phyloP scores from a whole-genome alignment of 176 grass and related monocot genomes.

The Stipa capillata region DNA sequence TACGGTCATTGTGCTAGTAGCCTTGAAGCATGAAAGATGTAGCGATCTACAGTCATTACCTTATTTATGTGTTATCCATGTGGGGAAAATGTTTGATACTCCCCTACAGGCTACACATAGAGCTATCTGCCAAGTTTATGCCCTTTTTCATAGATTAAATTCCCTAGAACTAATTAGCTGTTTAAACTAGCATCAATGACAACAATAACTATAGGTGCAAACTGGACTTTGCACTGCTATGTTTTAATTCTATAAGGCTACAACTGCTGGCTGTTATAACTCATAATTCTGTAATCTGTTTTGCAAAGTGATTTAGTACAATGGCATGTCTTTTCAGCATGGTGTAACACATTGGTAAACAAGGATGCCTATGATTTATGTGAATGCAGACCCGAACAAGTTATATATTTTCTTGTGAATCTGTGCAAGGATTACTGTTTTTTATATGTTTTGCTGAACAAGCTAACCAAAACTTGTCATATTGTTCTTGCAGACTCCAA shows the following conservation, averaged over 20 bases:
- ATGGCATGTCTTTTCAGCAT: not conserved
- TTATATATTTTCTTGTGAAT: no score
- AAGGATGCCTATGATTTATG: not conserved
- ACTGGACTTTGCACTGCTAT: no score
- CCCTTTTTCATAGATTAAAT: not conserved
- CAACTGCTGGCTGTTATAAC: not conserved
- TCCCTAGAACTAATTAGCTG: not conserved
- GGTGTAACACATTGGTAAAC: not conserved
- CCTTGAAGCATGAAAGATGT: not conserved
- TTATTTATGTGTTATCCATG: not conserved
- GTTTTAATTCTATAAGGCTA: not conserved
- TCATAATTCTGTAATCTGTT: not conserved
- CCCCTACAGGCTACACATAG: not conserved
- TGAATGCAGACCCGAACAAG: not conserved
- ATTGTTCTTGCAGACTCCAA: constrained; percentile 64
- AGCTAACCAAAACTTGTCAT: not conserved
- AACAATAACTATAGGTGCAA: not conserved
- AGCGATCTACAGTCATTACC: not conserved
- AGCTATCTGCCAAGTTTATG: not conserved
- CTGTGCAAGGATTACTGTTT: not conserved
- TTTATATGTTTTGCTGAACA: not conserved
- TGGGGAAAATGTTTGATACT: not conserved
- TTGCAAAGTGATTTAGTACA: not conserved
- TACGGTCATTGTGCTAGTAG: no score
- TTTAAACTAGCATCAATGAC: not conserved